These are phyloP conservation scores for Paecilomyces formosus DNA, from an alignment of 2,329 filamentous ascomycete genomes.

Conservation along the genomic window DNA sequence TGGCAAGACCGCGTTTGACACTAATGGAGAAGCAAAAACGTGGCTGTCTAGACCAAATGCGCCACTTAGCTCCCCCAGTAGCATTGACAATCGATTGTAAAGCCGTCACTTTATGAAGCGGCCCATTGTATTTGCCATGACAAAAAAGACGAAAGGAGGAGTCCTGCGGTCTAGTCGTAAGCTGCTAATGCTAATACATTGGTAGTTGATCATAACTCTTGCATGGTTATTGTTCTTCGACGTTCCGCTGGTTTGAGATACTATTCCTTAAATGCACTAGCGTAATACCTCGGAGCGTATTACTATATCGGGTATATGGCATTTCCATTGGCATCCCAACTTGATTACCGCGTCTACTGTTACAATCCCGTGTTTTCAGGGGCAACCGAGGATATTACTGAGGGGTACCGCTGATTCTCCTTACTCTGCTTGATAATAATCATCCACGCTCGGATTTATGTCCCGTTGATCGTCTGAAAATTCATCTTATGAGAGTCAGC, in stretches of 20 bases:
- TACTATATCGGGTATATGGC: background rate
- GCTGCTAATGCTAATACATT: background rate
- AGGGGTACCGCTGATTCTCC: background rate
- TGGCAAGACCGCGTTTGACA: background rate
- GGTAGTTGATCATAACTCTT: background rate
- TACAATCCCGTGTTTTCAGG: background rate
- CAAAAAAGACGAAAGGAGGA: background rate
- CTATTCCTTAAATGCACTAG: background rate
- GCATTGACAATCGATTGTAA: background rate
- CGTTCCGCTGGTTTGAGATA: background rate
- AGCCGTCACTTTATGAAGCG: background rate
- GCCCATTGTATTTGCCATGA: background rate
- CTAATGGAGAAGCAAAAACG: background rate
- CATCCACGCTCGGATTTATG: background rate
- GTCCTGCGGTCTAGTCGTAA: background rate
- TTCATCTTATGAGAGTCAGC: background rate
- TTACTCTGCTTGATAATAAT: background rate
- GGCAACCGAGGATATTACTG: background rate
- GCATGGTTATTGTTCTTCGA: background rate
- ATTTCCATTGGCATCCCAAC: background rate
- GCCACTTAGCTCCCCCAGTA: background rate
- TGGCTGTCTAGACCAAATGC: background rate
- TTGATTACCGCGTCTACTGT: background rate
- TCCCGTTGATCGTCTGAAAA: background rate
- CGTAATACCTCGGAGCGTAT: background rate